These are phyloP conservation scores for Alternaria longipes DNA, from an alignment of 2,329 filamentous ascomycete genomes.

Conservation along the genomic window DNA sequence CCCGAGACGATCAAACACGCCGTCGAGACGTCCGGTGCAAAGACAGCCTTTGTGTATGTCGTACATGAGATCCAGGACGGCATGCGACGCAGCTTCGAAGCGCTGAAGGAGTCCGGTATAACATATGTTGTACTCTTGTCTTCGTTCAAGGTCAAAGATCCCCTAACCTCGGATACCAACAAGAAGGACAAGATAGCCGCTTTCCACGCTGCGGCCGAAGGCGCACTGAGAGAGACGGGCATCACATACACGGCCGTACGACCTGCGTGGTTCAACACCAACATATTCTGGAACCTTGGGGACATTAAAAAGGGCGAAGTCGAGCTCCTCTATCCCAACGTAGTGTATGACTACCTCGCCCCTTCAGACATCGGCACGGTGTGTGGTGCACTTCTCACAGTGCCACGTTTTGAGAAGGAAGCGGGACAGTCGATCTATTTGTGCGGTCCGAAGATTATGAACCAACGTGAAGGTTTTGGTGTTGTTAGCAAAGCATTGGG, in stretches of 20 bases:
- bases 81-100: constrained; percentile 54
- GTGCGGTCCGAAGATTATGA: constrained; percentile 50
- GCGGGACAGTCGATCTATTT: constrained; percentile 44
- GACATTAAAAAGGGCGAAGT: constrained; percentile 46
- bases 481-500: constrained; percentile 12
- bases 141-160: constrained; percentile 18
- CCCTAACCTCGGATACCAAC: constrained; percentile 6
- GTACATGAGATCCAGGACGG: constrained; percentile 45
- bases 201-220: constrained; percentile 58
- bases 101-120: constrained; percentile 58
- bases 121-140: constrained; percentile 58
- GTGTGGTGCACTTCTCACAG: constrained; percentile 51
- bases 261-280: constrained; percentile 58
- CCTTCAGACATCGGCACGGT: constrained; percentile 59
- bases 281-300: constrained; percentile 44
- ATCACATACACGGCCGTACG: constrained; percentile 54
- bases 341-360: constrained; percentile 53
- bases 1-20: constrained; percentile 54
- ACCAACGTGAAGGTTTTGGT: constrained; percentile 16
- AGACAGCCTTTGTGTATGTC: constrained; percentile 60
- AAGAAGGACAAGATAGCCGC: constrained; percentile 1
- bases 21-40: constrained; percentile 55
- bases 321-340: constrained; percentile 41
- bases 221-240: constrained; percentile 54
- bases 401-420: constrained; percentile 33